Percentiles rank a stretch among this genome's conserved stretches.
Evolutionary conservation across 495 filamentous ascomycete species (phyloP).

Genomic region (Tuber magnatum): DNA sequence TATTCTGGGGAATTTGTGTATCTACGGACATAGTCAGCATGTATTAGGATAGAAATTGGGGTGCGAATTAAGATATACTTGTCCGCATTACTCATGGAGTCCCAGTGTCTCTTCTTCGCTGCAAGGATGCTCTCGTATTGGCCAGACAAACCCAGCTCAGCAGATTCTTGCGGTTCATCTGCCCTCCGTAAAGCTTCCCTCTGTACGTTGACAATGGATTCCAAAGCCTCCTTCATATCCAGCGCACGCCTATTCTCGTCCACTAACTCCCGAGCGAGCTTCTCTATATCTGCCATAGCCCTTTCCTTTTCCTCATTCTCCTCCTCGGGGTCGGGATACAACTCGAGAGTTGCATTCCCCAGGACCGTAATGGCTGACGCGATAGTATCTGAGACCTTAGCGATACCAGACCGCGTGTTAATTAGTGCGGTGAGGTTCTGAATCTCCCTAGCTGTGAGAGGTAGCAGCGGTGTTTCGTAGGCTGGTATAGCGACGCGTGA

Average conservation of each 20-base stretch:
- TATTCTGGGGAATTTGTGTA: conserved; percentile 22
- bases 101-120: conserved; percentile 8
- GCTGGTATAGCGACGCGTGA: conserved; percentile 9
- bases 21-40: conserved; percentile 16
- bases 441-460: conserved; percentile 16
- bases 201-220: neutral
- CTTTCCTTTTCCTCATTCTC: conserved; percentile 19
- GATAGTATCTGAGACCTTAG: conserved; percentile 15
- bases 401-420: conserved; percentile 16
- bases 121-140: conserved; percentile 7
- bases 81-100: conserved; percentile 9
- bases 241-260: conserved; percentile 4
- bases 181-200: conserved; percentile 5
- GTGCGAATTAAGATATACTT: conserved; percentile 13
- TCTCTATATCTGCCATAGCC: conserved; percentile 27
- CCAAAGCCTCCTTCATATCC: conserved; percentile 11
- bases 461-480: conserved; percentile 35
- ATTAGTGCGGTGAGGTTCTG: conserved; percentile 7
- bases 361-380: conserved; percentile 6
- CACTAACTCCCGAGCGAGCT: conserved; percentile 16
- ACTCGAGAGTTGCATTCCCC: conserved; percentile 14
- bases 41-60: neutral
- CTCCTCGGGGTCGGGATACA: conserved; percentile 18
- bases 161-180: conserved; percentile 2
- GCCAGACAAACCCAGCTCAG: conserved; percentile 8